Conservation (phyloP, 169 alveolate genomes). For the Theileria sp. region DNA sequence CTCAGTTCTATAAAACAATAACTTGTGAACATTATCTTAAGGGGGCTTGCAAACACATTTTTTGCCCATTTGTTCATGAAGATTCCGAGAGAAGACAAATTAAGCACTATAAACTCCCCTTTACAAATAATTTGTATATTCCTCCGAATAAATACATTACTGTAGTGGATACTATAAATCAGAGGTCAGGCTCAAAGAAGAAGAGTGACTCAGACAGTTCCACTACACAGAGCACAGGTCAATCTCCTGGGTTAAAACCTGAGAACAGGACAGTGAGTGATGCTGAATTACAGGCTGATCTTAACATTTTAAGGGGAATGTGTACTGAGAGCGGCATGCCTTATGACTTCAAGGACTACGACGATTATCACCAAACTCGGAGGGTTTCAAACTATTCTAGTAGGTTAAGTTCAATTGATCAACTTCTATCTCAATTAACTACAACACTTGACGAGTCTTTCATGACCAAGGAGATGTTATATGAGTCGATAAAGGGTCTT, state of each 20-base stretch:
- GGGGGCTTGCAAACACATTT: conserved; percentile 78
- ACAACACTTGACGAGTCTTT: not conserved
- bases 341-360: not conserved
- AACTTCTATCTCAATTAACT: conserved; percentile 14
- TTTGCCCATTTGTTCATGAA: conserved; percentile 83
- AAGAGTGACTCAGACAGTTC: conserved; percentile 13
- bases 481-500: conserved; percentile 13
- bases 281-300: conserved; percentile 2
- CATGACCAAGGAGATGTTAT: conserved; percentile 2
- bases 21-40: conserved; percentile 74
- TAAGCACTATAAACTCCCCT: conserved; percentile 76
- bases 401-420: conserved; percentile 9
- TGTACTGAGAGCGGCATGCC: not conserved
- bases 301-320: conserved; percentile 2
- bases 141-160: conserved; percentile 68
- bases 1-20: conserved; percentile 83
- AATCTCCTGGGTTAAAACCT: not conserved
- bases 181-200: conserved; percentile 34
- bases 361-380: conserved; percentile 8
- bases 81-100: conserved; percentile 77
- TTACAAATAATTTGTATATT: conserved; percentile 71
- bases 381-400: conserved; percentile 12
- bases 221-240: not conserved
- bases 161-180: conserved; percentile 65
- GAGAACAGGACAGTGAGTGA: conserved; percentile 7